Evolutionary conservation across 2,329 filamentous ascomycete species (phyloP).

Genomic region (Fusarium sp.): DNA sequence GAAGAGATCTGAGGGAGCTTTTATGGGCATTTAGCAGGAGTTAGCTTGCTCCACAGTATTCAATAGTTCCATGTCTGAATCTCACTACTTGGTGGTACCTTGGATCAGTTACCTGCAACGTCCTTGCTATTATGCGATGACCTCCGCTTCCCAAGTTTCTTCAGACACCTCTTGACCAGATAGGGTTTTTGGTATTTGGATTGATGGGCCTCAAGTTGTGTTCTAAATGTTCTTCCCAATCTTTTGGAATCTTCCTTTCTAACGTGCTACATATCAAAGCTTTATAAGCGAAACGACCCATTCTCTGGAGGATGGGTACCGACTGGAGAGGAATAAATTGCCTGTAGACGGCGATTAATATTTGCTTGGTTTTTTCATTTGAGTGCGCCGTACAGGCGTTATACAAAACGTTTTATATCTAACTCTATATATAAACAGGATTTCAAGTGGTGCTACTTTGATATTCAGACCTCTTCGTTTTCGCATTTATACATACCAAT

Average conservation of each 20-base stretch:
- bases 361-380: rapidly evolving
- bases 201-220: neutral
- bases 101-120: too few relatives aligned
- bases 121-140: too few relatives aligned
- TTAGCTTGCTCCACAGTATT: neutral
- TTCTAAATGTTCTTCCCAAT: neutral
- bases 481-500: neutral
- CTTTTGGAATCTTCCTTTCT: neutral
- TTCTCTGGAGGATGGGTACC: neutral
- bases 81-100: too few relatives aligned
- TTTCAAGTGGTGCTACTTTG: neutral
- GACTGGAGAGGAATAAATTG: neutral
- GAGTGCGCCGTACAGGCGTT: neutral
- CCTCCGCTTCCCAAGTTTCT: too few relatives aligned
- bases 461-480: neutral
- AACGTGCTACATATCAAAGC: neutral
- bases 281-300: neutral
- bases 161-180: too few relatives aligned
- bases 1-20: neutral
- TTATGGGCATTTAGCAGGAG: too few relatives aligned
- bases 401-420: neutral
- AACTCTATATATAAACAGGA: neutral
- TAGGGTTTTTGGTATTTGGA: rapidly evolving
- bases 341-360: neutral
- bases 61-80: neutral